Base-by-base conservation (phyloP, 805 yeast species). In the Dipodascus albidus region DNA sequence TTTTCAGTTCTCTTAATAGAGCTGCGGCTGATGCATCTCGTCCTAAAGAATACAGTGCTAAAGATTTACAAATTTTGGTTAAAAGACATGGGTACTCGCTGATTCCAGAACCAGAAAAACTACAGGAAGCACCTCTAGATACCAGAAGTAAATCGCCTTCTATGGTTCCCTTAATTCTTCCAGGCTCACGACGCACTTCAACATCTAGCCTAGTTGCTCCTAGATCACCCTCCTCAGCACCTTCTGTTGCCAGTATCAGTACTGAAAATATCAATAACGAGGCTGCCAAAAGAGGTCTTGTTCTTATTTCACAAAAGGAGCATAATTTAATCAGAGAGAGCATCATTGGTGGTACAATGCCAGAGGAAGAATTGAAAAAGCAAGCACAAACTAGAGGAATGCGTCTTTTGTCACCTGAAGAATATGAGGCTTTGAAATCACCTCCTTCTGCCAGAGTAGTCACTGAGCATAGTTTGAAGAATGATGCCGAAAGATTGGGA, bases 321-420 rank as follows among this genome's bases (percentile, higher is more conserved):
- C 54, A 48, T 47, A 11, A 47, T 17, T 48, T 47, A n/a, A 24
- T 52, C 23, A 11, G 44, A n/a, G 44, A 38, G n/a, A 38, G 44
- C n/a, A 3, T 38, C 17, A n/a, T 11, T 38, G 44, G 44, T 6
- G 44, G 44, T n/a, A 3, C 17, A 14, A 3, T 51, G 3, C 23
- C 42, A 9, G 50, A 51, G 11, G 50, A 51, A n/a, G 50, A 50
- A 27, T 38, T 55, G 14, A 27, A 23, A 2, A 31, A n/a, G 15
- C 35, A 48, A 8, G 58, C 58, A 2, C 48, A 41, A 47, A 42
- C 50, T 1, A 52, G 23, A 19, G 56, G 53, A 2, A 50, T 68
- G 9, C 54, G 60, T 14, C 62, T 53, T 19, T 47, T 57, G 2
- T 23, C 57, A 2, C 23, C 44, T 14, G 53, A 54, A 23, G 54